These are phyloP conservation scores for Schizopora paradoxa DNA, from an alignment of 1,284 basidiomycete species.

Conservation along the genomic window DNA sequence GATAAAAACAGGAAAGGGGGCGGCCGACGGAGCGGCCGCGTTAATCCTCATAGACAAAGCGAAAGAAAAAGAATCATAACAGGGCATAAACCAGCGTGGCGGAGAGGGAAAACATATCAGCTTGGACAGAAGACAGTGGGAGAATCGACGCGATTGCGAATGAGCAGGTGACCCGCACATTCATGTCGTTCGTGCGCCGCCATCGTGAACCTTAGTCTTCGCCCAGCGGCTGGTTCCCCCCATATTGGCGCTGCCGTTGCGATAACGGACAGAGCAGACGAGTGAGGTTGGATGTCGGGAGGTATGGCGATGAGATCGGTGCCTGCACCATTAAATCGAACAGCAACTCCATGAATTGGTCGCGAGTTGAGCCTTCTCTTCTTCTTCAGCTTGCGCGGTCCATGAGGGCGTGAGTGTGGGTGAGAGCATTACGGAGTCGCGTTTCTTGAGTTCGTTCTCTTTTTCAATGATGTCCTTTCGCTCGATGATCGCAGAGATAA, in stretches of 20 bases:
- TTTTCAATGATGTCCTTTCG: slow-evolving; percentile 72
- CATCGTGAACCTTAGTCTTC: neutral
- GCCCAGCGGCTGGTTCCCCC: neutral
- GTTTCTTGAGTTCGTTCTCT: slow-evolving; percentile 70
- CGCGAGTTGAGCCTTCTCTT: slow-evolving; percentile 57
- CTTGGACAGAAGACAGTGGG: neutral
- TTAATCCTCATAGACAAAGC: neutral
- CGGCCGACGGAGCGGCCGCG: too few relatives aligned
- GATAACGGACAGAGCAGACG: neutral
- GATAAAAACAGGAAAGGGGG: neutral
- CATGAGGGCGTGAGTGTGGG: slow-evolving; percentile 58
- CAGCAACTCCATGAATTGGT: slow-evolving; percentile 63
- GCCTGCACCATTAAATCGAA: slow-evolving; percentile 31
- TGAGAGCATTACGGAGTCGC: slow-evolving; percentile 74
- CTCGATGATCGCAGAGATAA: slow-evolving; percentile 72
- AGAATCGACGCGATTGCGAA: neutral
- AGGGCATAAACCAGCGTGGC: neutral
- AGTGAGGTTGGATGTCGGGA: neutral
- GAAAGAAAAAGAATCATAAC: neutral
- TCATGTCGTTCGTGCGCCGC: neutral
- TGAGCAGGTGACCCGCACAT: neutral
- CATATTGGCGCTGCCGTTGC: neutral
- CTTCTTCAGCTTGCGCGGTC: slow-evolving; percentile 74
- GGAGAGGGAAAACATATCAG: neutral
- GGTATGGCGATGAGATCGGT: neutral